phyloP scores from a whole-genome alignment of 192 early-diverging fungal species.

The Podila epigama region DNA sequence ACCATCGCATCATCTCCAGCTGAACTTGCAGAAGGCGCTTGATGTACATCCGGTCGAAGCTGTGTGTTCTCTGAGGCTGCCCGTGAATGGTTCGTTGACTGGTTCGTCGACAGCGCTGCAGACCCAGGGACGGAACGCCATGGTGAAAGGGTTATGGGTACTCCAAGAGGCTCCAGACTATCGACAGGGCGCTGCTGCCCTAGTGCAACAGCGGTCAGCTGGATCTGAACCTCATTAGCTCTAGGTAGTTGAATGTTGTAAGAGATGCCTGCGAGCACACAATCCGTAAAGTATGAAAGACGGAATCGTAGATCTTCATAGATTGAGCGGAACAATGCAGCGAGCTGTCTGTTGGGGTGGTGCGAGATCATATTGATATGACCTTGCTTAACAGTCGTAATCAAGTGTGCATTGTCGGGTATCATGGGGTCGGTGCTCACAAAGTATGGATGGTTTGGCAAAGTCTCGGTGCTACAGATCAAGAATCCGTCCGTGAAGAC shows the following conservation, averaged over 20 bases:
- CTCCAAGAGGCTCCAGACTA: constrained; percentile 23
- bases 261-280: constrained; percentile 68
- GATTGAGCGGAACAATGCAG: constrained; percentile 66
- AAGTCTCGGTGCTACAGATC: constrained; percentile 65
- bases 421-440: constrained; percentile 48
- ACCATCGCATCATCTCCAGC: constrained; percentile 46
- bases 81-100: constrained; percentile 30
- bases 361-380: constrained; percentile 62
- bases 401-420: constrained; percentile 56
- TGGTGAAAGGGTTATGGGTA: constrained; percentile 37
- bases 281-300: constrained; percentile 67
- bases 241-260: constrained; percentile 69
- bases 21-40: constrained; percentile 2
- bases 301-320: constrained; percentile 73
- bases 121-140: constrained; percentile 42
- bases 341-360: constrained; percentile 79
- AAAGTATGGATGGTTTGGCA: constrained; percentile 50
- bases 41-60: neutral
- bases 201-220: constrained; percentile 66
- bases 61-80: constrained; percentile 36
- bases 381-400: constrained; percentile 69
- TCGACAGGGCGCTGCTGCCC: constrained; percentile 50
- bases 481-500: constrained; percentile 67
- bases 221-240: constrained; percentile 69
- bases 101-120: constrained; percentile 16